These are phyloP conservation scores for Calonectria hawksworthii DNA, from an alignment of 2,329 filamentous ascomycete genomes.

Conservation along the genomic window DNA sequence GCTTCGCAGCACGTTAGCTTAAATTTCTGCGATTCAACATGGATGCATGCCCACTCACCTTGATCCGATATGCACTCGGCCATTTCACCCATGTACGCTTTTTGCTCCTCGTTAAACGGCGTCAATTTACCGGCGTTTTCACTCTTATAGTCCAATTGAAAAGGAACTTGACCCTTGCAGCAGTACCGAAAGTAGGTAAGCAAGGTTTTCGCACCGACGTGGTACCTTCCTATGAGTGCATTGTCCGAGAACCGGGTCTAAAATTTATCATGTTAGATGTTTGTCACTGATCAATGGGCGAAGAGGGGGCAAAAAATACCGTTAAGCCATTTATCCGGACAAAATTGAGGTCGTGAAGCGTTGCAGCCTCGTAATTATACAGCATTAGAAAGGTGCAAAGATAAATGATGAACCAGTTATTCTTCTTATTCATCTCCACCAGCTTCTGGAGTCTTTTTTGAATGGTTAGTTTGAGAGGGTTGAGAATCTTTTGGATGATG, in stretches of 20 bases:
- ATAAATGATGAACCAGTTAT: background rate
- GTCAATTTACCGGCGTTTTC: too few relatives aligned
- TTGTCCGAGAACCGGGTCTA: background rate
- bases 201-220: background rate
- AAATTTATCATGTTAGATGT: background rate
- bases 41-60: background rate
- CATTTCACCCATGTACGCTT: background rate
- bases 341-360: background rate
- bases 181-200: slow-evolving; percentile 6
- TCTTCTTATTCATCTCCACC: background rate
- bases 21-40: background rate
- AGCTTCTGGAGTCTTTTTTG: background rate
- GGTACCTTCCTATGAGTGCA: background rate
- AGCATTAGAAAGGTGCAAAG: background rate
- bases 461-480: background rate
- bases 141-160: background rate
- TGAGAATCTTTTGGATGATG: background rate
- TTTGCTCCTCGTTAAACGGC: background rate
- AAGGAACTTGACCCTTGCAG: background rate
- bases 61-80: background rate
- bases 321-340: background rate
- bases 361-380: background rate
- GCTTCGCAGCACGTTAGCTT: background rate
- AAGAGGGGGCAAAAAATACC: background rate
- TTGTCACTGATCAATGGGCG: background rate